Evolutionary conservation across 441 rosid species (phyloP).

Genomic region (Erodium chrysanthum): DNA sequence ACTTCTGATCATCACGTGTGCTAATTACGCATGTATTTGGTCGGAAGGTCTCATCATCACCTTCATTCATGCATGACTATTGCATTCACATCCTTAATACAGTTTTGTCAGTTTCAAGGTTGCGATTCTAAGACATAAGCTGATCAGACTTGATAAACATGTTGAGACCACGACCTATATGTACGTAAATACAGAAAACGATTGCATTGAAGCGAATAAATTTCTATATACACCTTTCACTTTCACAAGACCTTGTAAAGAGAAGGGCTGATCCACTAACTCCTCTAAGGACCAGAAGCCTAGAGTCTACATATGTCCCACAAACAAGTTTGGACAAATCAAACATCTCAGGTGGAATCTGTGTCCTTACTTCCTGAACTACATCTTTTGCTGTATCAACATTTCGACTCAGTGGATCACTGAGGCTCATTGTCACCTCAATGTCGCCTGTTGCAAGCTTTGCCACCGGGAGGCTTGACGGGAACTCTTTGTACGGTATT

Average conservation of each 20-base stretch:
- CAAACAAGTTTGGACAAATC: slow-evolving; percentile 68
- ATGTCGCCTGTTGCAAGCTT: slow-evolving; percentile 53
- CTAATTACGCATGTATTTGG: too few species aligned
- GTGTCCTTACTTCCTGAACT: slow-evolving; percentile 57
- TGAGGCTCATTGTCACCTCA: slow-evolving; percentile 45
- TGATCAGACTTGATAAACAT: too few species aligned
- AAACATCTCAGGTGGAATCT: slow-evolving; percentile 80
- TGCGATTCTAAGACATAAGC: too few species aligned
- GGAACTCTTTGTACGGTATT: slow-evolving; percentile 66
- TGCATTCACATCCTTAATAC: too few species aligned
- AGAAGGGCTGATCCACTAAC: slow-evolving; percentile 79
- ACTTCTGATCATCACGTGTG: too few species aligned
- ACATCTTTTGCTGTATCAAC: slow-evolving; percentile 38
- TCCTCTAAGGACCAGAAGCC: slow-evolving; percentile 65
- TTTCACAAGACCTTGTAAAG: slow-evolving; percentile 37
- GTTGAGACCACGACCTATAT: too few species aligned
- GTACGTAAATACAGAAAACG: slow-evolving; percentile 23
- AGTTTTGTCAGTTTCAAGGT: too few species aligned
- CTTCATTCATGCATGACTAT: too few species aligned
- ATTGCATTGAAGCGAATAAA: not conserved
- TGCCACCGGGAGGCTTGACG: slow-evolving; percentile 75
- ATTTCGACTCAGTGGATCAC: slow-evolving; percentile 25
- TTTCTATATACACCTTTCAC: not conserved
- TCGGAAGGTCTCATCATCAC: too few species aligned
- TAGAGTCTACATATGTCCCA: slow-evolving; percentile 66